Base-by-base conservation (phyloP, 2,329 filamentous ascomycete species). In the Monilinia laxa region DNA sequence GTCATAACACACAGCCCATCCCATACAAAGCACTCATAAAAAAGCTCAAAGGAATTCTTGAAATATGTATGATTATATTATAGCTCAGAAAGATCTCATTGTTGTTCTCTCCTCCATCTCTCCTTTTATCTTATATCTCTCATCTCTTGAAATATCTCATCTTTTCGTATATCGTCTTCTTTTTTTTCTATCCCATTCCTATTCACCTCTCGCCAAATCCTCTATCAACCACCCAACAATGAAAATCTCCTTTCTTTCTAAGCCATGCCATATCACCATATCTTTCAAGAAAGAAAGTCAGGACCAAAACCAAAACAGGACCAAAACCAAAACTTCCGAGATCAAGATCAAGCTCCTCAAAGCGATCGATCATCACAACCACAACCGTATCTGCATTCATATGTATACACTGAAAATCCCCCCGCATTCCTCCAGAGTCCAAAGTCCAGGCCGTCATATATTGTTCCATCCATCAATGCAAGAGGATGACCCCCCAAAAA, bases 381-480 rank as follows among this genome's bases (percentile, higher is more conserved):
- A 25, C 45, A 23, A 23, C 28, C 57, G 18, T 14, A 35, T 18
- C 25, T 47, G 28, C n/a, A 60, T 35, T 28, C 42, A 18, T 60
- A 35, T 51, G 42, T 38, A 51, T 60, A 51, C 45, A 51, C 23
- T 45, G 49, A 49, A 47, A 60, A 25, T 10, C 16, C 42, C 11
- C 57, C 28, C 57, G 6, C 28, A n/a, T 51, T 10, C 14, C 20
- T 38, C 12, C 3, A 25, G 10, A 51, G 20, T 60, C 57, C 28
- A 47, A 60, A n/a, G 31, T 12, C 58, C 45, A 60, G 58, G 31
- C 58, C 58, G 58, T 60, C 58, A 60, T 60, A 51, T 51, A 38
- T 38, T 38, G 20, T 38, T 20, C 28, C 42, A 60, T 60, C 45
- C 58, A 60, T 59, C 57, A 60, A 60, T 51, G 45, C 58, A 60